Conservation (phyloP, 2,329 filamentous ascomycete species). For the Hypoxylon sp. region DNA sequence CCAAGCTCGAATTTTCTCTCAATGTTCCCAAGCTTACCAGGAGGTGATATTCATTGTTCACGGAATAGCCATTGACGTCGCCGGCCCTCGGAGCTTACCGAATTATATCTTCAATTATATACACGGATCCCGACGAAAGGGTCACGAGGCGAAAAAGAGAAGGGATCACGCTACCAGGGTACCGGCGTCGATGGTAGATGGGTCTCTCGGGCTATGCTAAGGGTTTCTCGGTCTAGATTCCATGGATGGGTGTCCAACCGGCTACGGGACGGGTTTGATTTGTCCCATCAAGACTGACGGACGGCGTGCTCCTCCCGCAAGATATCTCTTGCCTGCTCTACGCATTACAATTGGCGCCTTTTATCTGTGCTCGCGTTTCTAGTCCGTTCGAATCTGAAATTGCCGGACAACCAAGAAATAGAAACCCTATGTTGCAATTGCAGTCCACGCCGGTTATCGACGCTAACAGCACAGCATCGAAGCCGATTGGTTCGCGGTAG, state of each 20-base stretch:
- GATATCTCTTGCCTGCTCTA: background rate
- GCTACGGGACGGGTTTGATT: slow-evolving; percentile 29
- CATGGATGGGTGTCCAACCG: slow-evolving; percentile 21
- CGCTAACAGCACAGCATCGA: slow-evolving; percentile 12
- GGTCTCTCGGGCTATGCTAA: slow-evolving; percentile 13
- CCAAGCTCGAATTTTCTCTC: slow-evolving; percentile 3
- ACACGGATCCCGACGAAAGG: slow-evolving; percentile 12
- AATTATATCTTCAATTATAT: slow-evolving; percentile 25
- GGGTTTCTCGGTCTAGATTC: slow-evolving; percentile 36
- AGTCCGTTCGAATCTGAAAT: slow-evolving; percentile 18
- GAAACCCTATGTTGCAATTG: slow-evolving; percentile 15
- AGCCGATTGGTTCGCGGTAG: slow-evolving; percentile 25
- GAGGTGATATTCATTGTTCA: background rate
- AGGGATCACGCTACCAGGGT: slow-evolving; percentile 14
- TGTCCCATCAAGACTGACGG: slow-evolving; percentile 23
- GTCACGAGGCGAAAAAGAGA: slow-evolving; percentile 24
- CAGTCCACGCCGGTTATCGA: slow-evolving; percentile 17
- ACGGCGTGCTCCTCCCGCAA: slow-evolving; percentile 13
- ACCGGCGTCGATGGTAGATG: slow-evolving; percentile 16
- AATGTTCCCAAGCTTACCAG: slow-evolving; percentile 20
- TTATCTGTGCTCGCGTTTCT: slow-evolving; percentile 12
- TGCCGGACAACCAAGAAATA: slow-evolving; percentile 13
- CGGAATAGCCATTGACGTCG: background rate
- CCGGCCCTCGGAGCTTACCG: slow-evolving; percentile 30
- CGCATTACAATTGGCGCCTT: slow-evolving; percentile 5